A percentile compares a stretch with the other conserved stretches of the same genome.
These are phyloP conservation scores for Chalciporus chontae DNA, from an alignment of 768 basidiomycete genomes.

Conservation along the genomic window DNA sequence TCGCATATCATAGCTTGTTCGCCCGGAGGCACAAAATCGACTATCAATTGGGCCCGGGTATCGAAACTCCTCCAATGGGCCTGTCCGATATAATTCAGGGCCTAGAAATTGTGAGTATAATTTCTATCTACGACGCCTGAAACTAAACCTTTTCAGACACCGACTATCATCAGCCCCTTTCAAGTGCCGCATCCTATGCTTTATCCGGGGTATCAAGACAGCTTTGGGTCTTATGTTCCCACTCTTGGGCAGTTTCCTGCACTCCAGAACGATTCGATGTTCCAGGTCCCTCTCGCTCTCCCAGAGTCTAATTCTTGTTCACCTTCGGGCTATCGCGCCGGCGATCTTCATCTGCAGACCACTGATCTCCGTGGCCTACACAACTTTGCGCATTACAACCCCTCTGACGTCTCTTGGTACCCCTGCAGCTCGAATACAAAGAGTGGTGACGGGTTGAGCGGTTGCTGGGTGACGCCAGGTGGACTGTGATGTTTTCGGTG, in stretches of 20 bases:
- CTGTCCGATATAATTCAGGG: conserved; percentile 23
- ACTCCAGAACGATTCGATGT: neutral
- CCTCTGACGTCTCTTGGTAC: neutral
- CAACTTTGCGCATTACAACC: neutral
- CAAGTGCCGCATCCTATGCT: neutral
- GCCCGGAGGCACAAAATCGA: conserved; percentile 7
- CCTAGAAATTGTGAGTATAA: conserved; percentile 27
- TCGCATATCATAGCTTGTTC: conserved; percentile 14
- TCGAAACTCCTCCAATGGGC: conserved; percentile 17
- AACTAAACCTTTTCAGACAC: conserved; percentile 20
- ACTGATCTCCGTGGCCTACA: neutral
- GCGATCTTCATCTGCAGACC: neutral
- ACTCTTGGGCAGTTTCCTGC: conserved; percentile 2
- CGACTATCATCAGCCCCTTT: conserved; percentile 21
- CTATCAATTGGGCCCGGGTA: conserved; percentile 19
- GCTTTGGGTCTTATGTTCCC: neutral
- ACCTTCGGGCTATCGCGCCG: neutral
- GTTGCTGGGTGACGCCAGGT: neutral
- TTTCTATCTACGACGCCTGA: neutral
- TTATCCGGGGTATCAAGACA: neutral
- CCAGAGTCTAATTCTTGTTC: neutral
- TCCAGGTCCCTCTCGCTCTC: neutral
- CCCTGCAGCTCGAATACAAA: conserved; percentile 1
- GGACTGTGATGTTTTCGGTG: neutral
- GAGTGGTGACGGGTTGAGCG: neutral